phyloP scores from a whole-genome alignment of 2,329 filamentous ascomycete genomes.

The Clarireedia homoeocarpa region DNA sequence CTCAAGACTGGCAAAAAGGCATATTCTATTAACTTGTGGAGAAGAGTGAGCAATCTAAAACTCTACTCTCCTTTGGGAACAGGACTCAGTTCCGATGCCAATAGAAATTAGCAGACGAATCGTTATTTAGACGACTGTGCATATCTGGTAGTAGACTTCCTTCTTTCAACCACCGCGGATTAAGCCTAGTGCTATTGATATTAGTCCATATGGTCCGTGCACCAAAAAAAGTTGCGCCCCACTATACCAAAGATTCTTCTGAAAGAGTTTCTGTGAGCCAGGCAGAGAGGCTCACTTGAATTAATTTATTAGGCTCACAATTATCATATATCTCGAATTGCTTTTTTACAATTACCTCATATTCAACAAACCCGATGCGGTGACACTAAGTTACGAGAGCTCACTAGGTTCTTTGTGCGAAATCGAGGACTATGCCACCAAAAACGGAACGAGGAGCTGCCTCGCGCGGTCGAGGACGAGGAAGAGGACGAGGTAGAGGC shows the following conservation, averaged over 20 bases:
- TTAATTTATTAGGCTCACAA: not conserved
- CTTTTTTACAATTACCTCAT: not conserved
- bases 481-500: slow-evolving; percentile 20
- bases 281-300: not conserved
- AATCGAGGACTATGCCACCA: slow-evolving; percentile 20
- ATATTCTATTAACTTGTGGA: too few relatives aligned
- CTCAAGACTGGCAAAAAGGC: too few relatives aligned
- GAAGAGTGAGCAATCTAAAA: too few relatives aligned
- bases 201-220: not conserved
- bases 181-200: not conserved
- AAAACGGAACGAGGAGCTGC: slow-evolving; percentile 17
- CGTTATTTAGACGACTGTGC: too few relatives aligned
- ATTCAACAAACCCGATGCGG: not conserved
- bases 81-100: too few relatives aligned
- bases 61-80: too few relatives aligned
- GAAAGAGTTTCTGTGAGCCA: not conserved
- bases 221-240: slow-evolving; percentile 12
- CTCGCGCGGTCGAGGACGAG: slow-evolving; percentile 10
- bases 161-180: not conserved
- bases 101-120: too few relatives aligned
- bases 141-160: too few relatives aligned
- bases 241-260: slow-evolving; percentile 1
- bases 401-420: not conserved
- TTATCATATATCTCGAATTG: not conserved
- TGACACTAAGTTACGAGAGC: not conserved